These are phyloP conservation scores for Paraglomus occultum DNA, from an alignment of 192 early-diverging fungal genomes.

Conservation along the genomic window DNA sequence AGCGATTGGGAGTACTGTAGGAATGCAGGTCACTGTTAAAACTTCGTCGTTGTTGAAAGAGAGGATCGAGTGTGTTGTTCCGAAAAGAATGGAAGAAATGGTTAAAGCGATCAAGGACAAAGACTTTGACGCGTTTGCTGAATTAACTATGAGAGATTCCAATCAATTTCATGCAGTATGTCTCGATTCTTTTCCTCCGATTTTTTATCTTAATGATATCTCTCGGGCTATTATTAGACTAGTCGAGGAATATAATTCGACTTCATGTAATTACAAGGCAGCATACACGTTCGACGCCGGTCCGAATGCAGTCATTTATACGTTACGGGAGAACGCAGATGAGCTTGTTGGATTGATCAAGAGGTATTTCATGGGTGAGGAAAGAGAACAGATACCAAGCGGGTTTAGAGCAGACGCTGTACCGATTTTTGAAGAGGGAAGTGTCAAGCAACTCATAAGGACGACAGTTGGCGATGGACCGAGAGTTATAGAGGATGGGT, in stretches of 20 bases:
- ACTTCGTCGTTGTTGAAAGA: conserved; percentile 85
- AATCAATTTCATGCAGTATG: conserved; percentile 99
- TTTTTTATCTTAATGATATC: conserved; percentile 97
- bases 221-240: conserved; percentile 84
- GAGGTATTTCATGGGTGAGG: conserved; percentile 76
- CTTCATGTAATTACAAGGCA: conserved; percentile 58
- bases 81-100: conserved; percentile 87
- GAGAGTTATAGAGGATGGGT: conserved; percentile 53
- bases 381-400: conserved; percentile 42
- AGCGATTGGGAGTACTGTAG: conserved; percentile 84
- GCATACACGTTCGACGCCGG: conserved; percentile 99
- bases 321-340: conserved; percentile 72
- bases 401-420: conserved; percentile 54
- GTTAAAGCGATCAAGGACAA: conserved; percentile 73
- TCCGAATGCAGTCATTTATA: conserved; percentile 97
- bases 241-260: conserved; percentile 81
- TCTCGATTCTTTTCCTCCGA: conserved; percentile 97
- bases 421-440: conserved; percentile 62
- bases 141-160: conserved; percentile 95
- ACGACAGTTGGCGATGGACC: conserved; percentile 93
- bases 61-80: conserved; percentile 84
- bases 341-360: conserved; percentile 85
- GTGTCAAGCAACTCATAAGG: conserved; percentile 86
- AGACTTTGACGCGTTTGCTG: conserved; percentile 91
- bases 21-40: conserved; percentile 97